Evolutionary conservation across 768 basidiomycete species (phyloP), one percentile per base, ranked within the genome.

Genomic region (Termitomyces sp.): DNA sequence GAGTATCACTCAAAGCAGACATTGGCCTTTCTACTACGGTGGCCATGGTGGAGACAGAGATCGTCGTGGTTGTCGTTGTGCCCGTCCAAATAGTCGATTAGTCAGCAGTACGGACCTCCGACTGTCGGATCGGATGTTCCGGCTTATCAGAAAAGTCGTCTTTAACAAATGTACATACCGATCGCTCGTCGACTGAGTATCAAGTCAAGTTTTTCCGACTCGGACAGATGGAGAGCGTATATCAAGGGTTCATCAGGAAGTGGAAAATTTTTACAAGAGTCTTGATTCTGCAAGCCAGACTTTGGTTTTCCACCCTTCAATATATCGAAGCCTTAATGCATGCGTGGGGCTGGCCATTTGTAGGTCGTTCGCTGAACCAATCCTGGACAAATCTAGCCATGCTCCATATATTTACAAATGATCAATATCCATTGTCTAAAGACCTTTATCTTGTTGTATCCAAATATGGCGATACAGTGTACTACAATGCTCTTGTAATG

Each of bases 21-120:
- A 66, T 44, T 15, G 68, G 67, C 21, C 64, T 63, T 44, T 72
- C 67, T 21, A 71, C 54, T 43, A 68, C 55, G 48, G 72, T 67
- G 47, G 70, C 67, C 73, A 74, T 74, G 30, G 59, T 58, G 53
- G 9, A 33, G 9, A 33, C 9, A 33, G 9, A 33, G 31, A 10
- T 33, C 31, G 47, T 44, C 28, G 62, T 17, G 55, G 55, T 64
- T 70, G 37, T 65, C 63, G 61, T 67, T 67, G 31, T 56, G 58
- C 40, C 53, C 35, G 42, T n/a, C 23, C 14, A 19, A 6, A 50
- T 19, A 19, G 38, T 9, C 48, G 48, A 37, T 58, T 57, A 55
- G 56, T 61, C 53, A 61, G 53, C 59, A 54, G 31, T 10, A 33
- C 31, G 31, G 31, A 33, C 31, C 31, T 10, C 31, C 31, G 31